Percentiles rank a stretch among this genome's conserved stretches.
Evolutionary conservation across 2,329 filamentous ascomycete species (phyloP).

Genomic region (Coniella lustricola): DNA sequence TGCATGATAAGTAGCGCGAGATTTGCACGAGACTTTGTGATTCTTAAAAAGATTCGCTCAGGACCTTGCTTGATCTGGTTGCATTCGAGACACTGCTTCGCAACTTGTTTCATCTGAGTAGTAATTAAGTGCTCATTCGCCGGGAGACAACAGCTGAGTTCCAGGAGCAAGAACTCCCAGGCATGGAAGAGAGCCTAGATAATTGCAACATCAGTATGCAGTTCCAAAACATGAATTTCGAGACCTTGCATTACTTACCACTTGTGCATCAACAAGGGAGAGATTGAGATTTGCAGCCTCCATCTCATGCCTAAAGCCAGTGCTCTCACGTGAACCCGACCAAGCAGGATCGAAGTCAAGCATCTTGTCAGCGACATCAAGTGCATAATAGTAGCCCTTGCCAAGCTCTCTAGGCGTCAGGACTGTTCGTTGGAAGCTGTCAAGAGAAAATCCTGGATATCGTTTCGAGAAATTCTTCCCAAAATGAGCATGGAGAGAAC

Average conservation of each 20-base stretch:
- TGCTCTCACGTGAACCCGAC: constrained; percentile 53
- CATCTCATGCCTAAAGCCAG: constrained; percentile 78
- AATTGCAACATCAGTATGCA: not conserved
- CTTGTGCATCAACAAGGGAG: constrained; percentile 86
- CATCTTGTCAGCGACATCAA: constrained; percentile 67
- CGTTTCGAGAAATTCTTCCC: constrained; percentile 75
- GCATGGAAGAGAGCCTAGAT: constrained; percentile 69
- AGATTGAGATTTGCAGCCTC: constrained; percentile 83
- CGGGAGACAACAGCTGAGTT: constrained; percentile 62
- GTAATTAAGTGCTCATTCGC: constrained; percentile 48
- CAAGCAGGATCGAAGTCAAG: constrained; percentile 73
- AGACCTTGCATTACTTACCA: constrained; percentile 46
- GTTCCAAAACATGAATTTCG: not conserved
- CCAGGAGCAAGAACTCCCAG: constrained; percentile 82
- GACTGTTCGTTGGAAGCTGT: constrained; percentile 71
- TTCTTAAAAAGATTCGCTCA: constrained; percentile 72
- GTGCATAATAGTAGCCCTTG: constrained; percentile 74
- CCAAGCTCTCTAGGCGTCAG: constrained; percentile 63
- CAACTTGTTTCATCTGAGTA: constrained; percentile 65
- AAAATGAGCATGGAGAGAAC: constrained; percentile 78
- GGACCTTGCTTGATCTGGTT: constrained; percentile 68
- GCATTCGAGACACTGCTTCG: constrained; percentile 68
- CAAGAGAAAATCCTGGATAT: constrained; percentile 66
- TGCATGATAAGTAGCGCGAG: constrained; percentile 79
- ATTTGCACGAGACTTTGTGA: constrained; percentile 70